These are phyloP conservation scores for Protomyces macrosporus DNA, from an alignment of 1,139 yeast genomes.

Conservation along the genomic window DNA sequence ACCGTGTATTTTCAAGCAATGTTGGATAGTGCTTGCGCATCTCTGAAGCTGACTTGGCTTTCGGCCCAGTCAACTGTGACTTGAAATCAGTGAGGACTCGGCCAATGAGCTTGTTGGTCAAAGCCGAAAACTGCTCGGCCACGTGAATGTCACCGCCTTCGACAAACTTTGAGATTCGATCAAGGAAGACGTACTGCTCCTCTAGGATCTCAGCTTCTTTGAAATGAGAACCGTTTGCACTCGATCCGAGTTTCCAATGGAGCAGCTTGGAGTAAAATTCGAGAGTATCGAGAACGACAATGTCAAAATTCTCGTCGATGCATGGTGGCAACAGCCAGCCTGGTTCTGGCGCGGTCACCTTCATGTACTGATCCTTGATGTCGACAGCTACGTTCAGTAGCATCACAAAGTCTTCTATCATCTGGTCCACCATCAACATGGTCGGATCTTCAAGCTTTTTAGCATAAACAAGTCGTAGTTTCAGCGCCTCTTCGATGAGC, in stretches of 20 bases:
- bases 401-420: conserved; percentile 76
- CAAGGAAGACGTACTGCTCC: conserved; percentile 60
- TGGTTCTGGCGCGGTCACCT: conserved; percentile 62
- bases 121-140: conserved; percentile 59
- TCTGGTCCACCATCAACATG: conserved; percentile 93
- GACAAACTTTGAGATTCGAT: conserved; percentile 63
- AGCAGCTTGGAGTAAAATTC: conserved; percentile 65
- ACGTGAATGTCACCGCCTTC: conserved; percentile 83
- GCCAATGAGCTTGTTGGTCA: conserved; percentile 63
- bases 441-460: conserved; percentile 77
- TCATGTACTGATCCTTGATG: conserved; percentile 62
- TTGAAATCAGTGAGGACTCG: conserved; percentile 67
- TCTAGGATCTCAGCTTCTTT: conserved; percentile 84
- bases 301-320: conserved; percentile 66
- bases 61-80: conserved; percentile 65
- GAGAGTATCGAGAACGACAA: conserved; percentile 67
- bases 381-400: conserved; percentile 73
- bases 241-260: conserved; percentile 70
- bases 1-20: conserved; percentile 78
- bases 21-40: conserved; percentile 75
- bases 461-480: conserved; percentile 71
- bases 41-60: conserved; percentile 51
- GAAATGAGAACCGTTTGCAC: conserved; percentile 63
- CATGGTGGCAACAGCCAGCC: conserved; percentile 72
- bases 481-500: conserved; percentile 73